These are phyloP conservation scores for Penicillium sp. DNA, from an alignment of 2,329 filamentous ascomycete genomes.

Conservation along the genomic window DNA sequence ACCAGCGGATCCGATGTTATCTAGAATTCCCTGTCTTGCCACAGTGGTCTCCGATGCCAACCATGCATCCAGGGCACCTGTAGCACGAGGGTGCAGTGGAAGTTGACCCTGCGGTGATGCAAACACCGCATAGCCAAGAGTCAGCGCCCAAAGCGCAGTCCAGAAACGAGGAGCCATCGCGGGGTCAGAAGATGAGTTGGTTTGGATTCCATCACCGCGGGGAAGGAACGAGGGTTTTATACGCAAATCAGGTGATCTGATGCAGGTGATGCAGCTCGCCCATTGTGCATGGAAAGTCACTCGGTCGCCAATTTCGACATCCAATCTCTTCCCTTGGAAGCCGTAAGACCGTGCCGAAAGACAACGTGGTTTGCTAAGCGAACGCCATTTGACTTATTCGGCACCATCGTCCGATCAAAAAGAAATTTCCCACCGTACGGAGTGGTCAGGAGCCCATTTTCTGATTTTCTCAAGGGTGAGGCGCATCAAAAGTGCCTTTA, in stretches of 20 bases:
- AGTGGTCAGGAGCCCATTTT: not conserved
- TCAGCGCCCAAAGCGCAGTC: conserved; percentile 21
- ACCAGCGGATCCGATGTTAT: conserved; percentile 54
- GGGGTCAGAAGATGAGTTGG: not conserved
- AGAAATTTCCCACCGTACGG: not conserved
- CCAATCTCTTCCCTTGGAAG: not conserved
- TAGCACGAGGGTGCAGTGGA: conserved; percentile 18
- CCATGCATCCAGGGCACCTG: conserved; percentile 23
- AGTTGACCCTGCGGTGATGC: conserved; percentile 10
- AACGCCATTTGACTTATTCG: conserved; percentile 3
- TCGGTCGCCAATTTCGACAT: not conserved
- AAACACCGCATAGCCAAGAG: conserved; percentile 18
- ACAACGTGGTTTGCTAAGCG: not conserved
- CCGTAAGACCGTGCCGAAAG: not conserved
- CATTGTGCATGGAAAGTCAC: too few species aligned
- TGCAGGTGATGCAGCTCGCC: too few species aligned
- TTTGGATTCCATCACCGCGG: not conserved
- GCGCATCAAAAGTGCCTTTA: not conserved
- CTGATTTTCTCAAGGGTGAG: not conserved
- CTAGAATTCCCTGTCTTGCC: conserved; percentile 51
- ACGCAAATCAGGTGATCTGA: not conserved
- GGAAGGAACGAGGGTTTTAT: conserved; percentile 12
- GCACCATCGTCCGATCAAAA: not conserved
- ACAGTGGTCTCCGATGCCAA: conserved; percentile 43
- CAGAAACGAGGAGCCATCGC: conserved; percentile 21